Conservation (phyloP, 2,329 filamentous ascomycete genomes). For the Aspergillus uvarum region DNA sequence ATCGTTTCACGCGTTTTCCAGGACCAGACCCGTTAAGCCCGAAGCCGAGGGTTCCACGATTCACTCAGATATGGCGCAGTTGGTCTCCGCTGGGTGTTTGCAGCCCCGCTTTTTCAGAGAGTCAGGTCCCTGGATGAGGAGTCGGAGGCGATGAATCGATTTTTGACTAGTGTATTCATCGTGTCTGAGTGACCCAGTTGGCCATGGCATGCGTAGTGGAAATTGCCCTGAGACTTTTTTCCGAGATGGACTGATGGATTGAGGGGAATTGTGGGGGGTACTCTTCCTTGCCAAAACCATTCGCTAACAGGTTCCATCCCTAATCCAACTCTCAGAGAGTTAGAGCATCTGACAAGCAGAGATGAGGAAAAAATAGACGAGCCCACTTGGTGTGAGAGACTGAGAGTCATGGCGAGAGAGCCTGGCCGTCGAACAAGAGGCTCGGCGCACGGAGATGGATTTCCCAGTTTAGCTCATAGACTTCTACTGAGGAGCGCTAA, state of each 20-base stretch:
- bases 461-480: not conserved
- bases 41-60: conserved; percentile 6
- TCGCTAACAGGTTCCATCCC: not conserved
- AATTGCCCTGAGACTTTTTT: not conserved
- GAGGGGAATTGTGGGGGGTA: no score
- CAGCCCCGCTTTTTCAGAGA: conserved; percentile 3
- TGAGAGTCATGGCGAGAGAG: not conserved
- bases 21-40: not conserved
- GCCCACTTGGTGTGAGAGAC: not conserved
- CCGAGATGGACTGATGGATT: not conserved
- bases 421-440: not conserved
- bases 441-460: not conserved
- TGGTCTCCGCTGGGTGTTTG: not conserved
- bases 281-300: no score
- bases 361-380: not conserved
- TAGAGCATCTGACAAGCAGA: not conserved
- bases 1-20: conserved; percentile 8
- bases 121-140: not conserved
- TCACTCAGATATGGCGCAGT: conserved; percentile 1
- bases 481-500: not conserved
- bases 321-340: not conserved
- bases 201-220: not conserved
- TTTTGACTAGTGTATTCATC: not conserved
- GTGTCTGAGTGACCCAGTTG: not conserved
- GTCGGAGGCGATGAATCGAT: not conserved